phyloP scores from a whole-genome alignment of 768 basidiomycete species.

The Pisolithus sp. region DNA sequence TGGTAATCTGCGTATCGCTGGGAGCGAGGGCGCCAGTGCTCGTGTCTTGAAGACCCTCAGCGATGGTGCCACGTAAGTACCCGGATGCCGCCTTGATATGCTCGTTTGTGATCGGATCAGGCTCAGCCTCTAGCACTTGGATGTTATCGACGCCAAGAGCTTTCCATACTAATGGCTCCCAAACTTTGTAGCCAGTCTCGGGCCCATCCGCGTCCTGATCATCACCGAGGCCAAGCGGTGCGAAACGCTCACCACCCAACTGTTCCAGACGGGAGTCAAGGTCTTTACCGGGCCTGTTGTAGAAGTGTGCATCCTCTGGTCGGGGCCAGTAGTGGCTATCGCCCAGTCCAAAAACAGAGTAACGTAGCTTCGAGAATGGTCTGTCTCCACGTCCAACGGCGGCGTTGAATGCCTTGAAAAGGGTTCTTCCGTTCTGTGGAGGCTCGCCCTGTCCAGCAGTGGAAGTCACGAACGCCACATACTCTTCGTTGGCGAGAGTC shows the following conservation, averaged over 20 bases:
- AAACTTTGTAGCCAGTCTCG: constrained; percentile 93
- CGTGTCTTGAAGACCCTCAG: constrained; percentile 80
- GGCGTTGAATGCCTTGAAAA: constrained; percentile 81
- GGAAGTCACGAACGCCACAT: constrained; percentile 85
- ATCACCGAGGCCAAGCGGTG: constrained; percentile 79
- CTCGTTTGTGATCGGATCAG: constrained; percentile 97
- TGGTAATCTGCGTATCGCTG: constrained; percentile 90
- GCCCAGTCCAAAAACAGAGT: constrained; percentile 89
- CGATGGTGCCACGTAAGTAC: constrained; percentile 92
- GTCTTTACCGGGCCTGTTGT: constrained; percentile 94
- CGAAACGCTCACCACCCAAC: constrained; percentile 74
- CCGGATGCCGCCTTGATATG: constrained; percentile 97
- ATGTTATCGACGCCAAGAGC: constrained; percentile 85
- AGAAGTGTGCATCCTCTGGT: constrained; percentile 93
- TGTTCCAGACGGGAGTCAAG: constrained; percentile 73
- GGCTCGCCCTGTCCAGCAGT: constrained; percentile 97
- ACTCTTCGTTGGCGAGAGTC: constrained; percentile 61
- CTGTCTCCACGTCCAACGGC: constrained; percentile 44
- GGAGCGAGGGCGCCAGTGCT: constrained; percentile 88
- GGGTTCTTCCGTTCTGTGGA: constrained; percentile 89
- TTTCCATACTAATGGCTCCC: constrained; percentile 94
- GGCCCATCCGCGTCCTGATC: constrained; percentile 97
- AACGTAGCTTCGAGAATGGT: constrained; percentile 59
- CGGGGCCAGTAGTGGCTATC: constrained; percentile 99
- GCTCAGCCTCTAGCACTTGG: constrained; percentile 87